phyloP scores from a whole-genome alignment of 305 asterid species.

The Fraxinus baroniana region DNA sequence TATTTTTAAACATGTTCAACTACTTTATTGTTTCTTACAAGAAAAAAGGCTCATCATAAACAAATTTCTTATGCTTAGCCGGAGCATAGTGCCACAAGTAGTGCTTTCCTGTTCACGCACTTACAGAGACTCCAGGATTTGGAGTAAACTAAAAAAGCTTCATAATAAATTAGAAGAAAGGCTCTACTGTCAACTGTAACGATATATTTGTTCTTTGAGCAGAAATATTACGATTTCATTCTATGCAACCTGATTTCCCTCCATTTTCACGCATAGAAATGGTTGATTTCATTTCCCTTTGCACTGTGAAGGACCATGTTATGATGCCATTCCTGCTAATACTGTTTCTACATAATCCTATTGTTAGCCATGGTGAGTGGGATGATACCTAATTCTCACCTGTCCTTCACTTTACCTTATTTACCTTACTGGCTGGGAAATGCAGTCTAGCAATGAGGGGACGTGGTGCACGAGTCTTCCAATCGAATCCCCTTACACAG shows the following conservation, averaged over 20 bases:
- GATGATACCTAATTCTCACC: slow-evolving; percentile 34
- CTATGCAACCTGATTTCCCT: background rate
- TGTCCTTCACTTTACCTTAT: slow-evolving; percentile 51
- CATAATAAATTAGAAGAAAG: background rate
- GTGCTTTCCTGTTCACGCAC: background rate
- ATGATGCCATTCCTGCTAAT: background rate
- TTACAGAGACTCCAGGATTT: background rate
- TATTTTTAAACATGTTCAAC: background rate
- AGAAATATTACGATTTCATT: background rate
- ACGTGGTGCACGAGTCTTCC: slow-evolving; percentile 70
- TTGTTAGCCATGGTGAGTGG: background rate
- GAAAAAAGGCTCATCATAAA: background rate
- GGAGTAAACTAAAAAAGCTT: background rate
- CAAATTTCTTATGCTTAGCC: background rate
- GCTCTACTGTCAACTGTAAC: background rate
- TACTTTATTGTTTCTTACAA: background rate
- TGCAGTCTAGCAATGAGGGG: slow-evolving; percentile 88
- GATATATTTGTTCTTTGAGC: background rate
- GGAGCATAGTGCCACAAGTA: background rate
- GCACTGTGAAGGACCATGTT: background rate
- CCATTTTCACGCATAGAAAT: background rate
- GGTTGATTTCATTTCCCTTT: background rate
- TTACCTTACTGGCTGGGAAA: slow-evolving; percentile 81
- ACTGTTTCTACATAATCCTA: background rate
- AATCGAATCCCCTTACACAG: slow-evolving; percentile 92